phyloP scores from a whole-genome alignment of 1,139 yeast species.

The Yamadazyma membranifaciens region DNA sequence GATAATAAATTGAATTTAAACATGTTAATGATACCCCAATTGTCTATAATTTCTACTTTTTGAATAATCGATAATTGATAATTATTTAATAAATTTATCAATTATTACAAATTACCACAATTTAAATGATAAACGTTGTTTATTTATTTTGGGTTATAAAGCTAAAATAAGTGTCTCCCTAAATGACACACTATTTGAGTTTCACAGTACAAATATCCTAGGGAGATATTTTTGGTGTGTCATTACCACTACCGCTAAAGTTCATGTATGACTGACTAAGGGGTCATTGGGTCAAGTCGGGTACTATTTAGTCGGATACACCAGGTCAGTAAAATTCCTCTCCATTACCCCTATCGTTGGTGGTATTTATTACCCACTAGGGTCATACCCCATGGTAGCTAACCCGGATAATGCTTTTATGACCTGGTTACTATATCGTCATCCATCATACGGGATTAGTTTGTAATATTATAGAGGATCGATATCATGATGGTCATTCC shows the following conservation, averaged over 20 bases:
- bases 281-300: too few relatives aligned
- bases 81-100: too few relatives aligned
- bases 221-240: not conserved
- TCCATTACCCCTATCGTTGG: too few relatives aligned
- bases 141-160: slow-evolving; percentile 2
- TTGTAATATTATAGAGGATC: not conserved
- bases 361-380: too few relatives aligned
- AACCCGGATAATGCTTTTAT: too few relatives aligned
- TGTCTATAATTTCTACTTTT: not conserved
- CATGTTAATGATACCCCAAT: slow-evolving; percentile 1
- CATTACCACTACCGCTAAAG: not conserved
- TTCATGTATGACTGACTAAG: not conserved
- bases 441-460: too few relatives aligned
- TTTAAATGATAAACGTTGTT: slow-evolving; percentile 1
- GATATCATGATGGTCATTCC: not conserved
- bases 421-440: not conserved
- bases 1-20: slow-evolving; percentile 9
- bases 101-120: too few relatives aligned
- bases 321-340: too few relatives aligned
- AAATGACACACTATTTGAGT: slow-evolving; percentile 1
- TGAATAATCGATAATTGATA: not conserved
- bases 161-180: not conserved
- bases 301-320: too few relatives aligned
- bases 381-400: too few relatives aligned
- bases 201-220: not conserved